phyloP scores from a whole-genome alignment of 495 filamentous ascomycete genomes.

The Pyrenula aspistea region DNA sequence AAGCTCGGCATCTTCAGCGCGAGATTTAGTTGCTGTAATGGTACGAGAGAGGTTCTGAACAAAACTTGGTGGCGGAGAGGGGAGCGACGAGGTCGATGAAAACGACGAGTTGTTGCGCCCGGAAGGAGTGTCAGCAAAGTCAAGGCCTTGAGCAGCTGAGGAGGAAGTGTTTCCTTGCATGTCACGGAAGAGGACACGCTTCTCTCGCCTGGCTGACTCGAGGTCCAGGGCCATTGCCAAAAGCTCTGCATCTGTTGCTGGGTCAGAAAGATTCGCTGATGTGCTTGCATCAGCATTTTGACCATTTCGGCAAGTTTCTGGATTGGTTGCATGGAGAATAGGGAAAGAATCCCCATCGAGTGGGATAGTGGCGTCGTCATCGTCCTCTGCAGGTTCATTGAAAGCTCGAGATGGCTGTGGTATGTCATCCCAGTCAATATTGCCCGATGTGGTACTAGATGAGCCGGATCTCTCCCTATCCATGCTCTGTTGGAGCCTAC shows the following conservation, averaged over 20 bases:
- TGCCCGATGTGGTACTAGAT: conserved; percentile 2
- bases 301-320: conserved; percentile 14
- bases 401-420: neutral
- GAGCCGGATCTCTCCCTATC: conserved; percentile 12
- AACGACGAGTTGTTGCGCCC: neutral
- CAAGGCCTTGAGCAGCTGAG: neutral
- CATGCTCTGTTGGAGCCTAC: neutral
- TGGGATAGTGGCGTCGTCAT: conserved; percentile 17
- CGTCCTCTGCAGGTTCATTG: conserved; percentile 1
- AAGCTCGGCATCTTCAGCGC: conserved; percentile 22
- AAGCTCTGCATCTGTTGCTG: conserved; percentile 12
- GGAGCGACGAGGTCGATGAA: conserved; percentile 11
- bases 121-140: neutral
- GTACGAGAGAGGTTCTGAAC: conserved; percentile 20
- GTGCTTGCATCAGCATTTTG: conserved; percentile 2
- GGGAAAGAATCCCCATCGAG: conserved; percentile 19
- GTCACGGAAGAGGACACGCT: conserved; percentile 24
- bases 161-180: conserved; percentile 7
- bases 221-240: conserved; percentile 18
- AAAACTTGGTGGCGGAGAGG: conserved; percentile 28
- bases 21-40: conserved; percentile 21
- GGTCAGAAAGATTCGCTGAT: conserved; percentile 6
- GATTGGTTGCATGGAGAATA: conserved; percentile 23
- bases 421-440: neutral
- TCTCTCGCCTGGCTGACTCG: conserved; percentile 25